A percentile compares a stretch with the other conserved stretches of the same genome.
phyloP scores from a whole-genome alignment of 129 eudicot species.

The Dittrichia graveolens region DNA sequence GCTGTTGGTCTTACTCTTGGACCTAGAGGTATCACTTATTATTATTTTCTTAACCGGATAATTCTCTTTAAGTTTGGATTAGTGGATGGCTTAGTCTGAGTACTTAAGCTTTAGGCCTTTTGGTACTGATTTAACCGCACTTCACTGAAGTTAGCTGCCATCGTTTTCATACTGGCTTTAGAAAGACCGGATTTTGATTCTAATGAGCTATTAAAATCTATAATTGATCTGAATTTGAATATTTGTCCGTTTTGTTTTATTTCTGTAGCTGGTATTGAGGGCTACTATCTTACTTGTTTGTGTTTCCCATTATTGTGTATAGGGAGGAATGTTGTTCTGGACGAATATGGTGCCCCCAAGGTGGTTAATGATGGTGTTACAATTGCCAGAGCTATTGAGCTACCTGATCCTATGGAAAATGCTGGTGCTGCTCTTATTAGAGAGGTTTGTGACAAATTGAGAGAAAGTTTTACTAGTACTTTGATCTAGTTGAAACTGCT shows the following conservation, averaged over 20 bases:
- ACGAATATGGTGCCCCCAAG: constrained; percentile 83
- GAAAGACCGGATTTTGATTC: too few relatives aligned
- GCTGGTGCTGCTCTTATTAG: constrained; percentile 97
- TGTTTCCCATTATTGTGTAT: background rate
- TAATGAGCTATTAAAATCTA: too few relatives aligned
- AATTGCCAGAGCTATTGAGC: constrained; percentile 92
- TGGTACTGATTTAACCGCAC: background rate
- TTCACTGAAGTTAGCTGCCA: background rate
- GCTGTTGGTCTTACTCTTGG: constrained; percentile 92
- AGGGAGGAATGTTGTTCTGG: constrained; percentile 98
- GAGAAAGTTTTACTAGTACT: background rate
- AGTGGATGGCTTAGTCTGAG: background rate
- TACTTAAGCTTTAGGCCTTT: background rate
- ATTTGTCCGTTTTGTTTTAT: background rate
- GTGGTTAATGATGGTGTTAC: constrained; percentile 98
- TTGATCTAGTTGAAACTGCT: background rate
- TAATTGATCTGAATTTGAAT: too few relatives aligned
- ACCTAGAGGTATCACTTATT: constrained; percentile 62
- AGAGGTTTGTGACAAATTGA: constrained; percentile 54
- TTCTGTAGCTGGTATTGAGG: background rate
- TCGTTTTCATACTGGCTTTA: background rate
- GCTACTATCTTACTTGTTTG: background rate
- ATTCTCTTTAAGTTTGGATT: constrained; percentile 12
- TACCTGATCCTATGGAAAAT: constrained; percentile 95
- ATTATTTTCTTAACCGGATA: background rate